Percentiles rank a stretch among this genome's conserved stretches.
These are phyloP conservation scores for Rhodotorula toruloides DNA, from an alignment of 768 basidiomycete species.

Conservation along the genomic window DNA sequence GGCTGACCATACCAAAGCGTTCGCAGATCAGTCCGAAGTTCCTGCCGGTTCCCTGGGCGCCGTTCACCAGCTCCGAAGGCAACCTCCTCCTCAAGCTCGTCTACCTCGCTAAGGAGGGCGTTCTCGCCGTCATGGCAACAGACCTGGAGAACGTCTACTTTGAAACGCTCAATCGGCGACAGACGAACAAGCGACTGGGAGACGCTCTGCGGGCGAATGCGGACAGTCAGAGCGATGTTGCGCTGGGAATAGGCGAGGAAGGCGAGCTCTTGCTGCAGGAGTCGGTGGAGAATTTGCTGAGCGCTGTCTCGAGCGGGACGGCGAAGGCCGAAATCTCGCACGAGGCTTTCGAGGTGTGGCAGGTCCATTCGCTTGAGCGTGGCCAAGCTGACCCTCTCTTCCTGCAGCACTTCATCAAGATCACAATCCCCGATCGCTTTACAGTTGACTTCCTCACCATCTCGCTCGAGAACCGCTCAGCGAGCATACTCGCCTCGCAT, in stretches of 20 bases:
- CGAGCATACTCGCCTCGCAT: constrained; percentile 9
- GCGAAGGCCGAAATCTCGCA: constrained; percentile 6
- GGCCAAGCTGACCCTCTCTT: background rate
- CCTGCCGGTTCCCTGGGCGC: background rate
- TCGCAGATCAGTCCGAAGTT: background rate
- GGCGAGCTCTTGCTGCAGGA: background rate
- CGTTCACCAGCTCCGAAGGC: background rate
- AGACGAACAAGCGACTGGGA: constrained; percentile 8
- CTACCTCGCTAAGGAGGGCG: background rate
- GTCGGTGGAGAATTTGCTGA: constrained; percentile 5
- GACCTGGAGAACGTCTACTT: constrained; percentile 14
- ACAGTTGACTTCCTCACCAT: constrained; percentile 1
- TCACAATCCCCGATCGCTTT: background rate
- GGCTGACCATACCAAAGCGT: background rate
- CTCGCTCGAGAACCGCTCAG: constrained; percentile 7
- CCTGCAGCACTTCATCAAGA: constrained; percentile 5
- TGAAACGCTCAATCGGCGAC: constrained; percentile 9
- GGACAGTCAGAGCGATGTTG: constrained; percentile 1
- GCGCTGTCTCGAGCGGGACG: background rate
- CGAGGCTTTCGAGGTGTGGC: constrained; percentile 22
- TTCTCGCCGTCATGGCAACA: constrained; percentile 8
- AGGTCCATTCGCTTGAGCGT: no score
- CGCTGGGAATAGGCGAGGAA: constrained; percentile 13
- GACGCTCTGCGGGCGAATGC: constrained; percentile 2
- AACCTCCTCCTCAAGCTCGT: constrained; percentile 23